Conservation (phyloP, 176 grass and related monocot species). For the Lolium rigidum region DNA sequence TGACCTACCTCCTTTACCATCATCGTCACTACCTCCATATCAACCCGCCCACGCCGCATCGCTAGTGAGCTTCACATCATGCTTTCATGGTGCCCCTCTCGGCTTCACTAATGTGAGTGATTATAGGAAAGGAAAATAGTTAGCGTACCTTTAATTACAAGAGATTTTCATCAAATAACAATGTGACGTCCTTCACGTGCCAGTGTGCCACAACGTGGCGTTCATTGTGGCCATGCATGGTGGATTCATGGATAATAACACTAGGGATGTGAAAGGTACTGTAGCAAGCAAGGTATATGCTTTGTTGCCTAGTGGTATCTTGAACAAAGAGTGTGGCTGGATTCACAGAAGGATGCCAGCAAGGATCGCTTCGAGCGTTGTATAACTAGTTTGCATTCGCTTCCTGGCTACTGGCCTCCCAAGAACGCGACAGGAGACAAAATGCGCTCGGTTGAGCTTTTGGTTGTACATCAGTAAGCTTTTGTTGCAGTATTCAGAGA, state of each 20-base stretch:
- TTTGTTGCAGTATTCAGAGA: neutral
- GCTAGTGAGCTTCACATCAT: no score
- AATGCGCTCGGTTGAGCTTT: neutral
- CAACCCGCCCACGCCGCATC: no score
- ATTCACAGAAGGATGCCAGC: neutral
- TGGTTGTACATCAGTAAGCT: neutral
- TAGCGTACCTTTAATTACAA: neutral
- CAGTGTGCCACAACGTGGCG: neutral
- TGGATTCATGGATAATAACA: constrained; percentile 9
- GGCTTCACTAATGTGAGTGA: no score
- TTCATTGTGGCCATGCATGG: neutral
- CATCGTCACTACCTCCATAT: no score
- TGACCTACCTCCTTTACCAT: no score
- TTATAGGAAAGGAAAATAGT: no score
- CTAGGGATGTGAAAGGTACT: neutral
- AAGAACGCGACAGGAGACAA: neutral
- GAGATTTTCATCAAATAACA: neutral
- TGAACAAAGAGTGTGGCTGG: constrained; percentile 14
- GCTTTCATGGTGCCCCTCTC: no score
- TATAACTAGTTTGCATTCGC: constrained; percentile 10
- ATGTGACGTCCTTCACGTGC: neutral
- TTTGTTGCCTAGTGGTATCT: constrained; percentile 12
- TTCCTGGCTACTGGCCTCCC: neutral
- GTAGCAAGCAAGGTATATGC: constrained; percentile 11
- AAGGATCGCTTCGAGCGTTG: constrained; percentile 1